Evolutionary conservation across 2,329 filamentous ascomycete species (phyloP).

Genomic region (Tolypocladium album): DNA sequence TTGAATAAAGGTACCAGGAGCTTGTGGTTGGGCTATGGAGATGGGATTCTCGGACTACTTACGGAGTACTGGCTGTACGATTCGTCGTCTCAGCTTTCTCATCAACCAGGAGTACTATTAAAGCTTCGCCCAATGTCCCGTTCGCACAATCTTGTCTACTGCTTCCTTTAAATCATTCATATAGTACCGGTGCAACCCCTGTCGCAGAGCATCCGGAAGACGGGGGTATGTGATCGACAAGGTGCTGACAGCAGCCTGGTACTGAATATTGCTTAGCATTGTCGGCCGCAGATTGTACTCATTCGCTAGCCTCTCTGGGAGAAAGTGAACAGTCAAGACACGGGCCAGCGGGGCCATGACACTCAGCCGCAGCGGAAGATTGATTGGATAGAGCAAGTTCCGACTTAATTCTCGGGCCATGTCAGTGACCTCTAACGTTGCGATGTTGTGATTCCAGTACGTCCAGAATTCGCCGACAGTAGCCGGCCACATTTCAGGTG

Average conservation of each 20-base stretch:
- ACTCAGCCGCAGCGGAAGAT: conserved; percentile 10
- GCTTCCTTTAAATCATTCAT: conserved; percentile 13
- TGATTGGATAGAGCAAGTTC: conserved; percentile 13
- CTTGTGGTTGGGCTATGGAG: not conserved
- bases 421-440: conserved; percentile 19
- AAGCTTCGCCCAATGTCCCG: conserved; percentile 5
- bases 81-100: not conserved
- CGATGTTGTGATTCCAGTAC: conserved; percentile 25
- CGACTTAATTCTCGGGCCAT: conserved; percentile 14
- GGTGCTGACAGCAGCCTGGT: conserved; percentile 3
- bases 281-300: conserved; percentile 13
- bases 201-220: conserved; percentile 4
- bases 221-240: conserved; percentile 4
- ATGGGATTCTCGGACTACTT: not conserved
- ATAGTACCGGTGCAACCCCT: conserved; percentile 12
- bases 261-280: conserved; percentile 10
- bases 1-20: not conserved
- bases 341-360: conserved; percentile 10
- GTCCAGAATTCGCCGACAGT: conserved; percentile 21
- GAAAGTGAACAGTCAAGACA: conserved; percentile 9
- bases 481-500: conserved; percentile 22
- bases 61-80: not conserved
- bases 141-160: conserved; percentile 8
- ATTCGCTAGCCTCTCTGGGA: conserved; percentile 8
- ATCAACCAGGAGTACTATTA: not conserved